Conservation (phyloP, 2,329 filamentous ascomycete species). For the Colletotrichum tropicicola region DNA sequence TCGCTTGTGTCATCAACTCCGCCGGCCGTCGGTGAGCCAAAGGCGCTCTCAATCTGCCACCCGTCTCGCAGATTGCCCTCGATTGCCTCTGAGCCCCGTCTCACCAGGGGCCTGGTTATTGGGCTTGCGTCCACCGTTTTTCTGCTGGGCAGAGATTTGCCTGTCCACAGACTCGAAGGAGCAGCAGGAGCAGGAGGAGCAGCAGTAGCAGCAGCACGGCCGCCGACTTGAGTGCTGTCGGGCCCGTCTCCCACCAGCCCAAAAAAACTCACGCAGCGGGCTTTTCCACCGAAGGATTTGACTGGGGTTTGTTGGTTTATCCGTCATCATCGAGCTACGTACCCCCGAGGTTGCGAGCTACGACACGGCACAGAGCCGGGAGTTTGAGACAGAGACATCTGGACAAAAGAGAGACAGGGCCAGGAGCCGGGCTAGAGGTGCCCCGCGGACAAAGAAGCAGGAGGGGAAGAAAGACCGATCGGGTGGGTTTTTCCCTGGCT, state of each 20-base stretch:
- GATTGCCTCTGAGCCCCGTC: not conserved
- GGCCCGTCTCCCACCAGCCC: too few relatives aligned
- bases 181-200: too few relatives aligned
- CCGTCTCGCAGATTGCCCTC: not conserved
- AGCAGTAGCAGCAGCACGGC: too few relatives aligned
- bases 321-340: too few relatives aligned
- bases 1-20: not conserved
- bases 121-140: slow-evolving; percentile 11
- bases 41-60: not conserved
- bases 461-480: not conserved
- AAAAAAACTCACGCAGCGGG: too few relatives aligned
- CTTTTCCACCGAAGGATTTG: too few relatives aligned
- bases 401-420: slow-evolving; percentile 18
- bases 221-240: too few relatives aligned
- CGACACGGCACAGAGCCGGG: slow-evolving; percentile 11
- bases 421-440: slow-evolving; percentile 7
- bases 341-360: too few relatives aligned
- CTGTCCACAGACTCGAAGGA: not conserved
- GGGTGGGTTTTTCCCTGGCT: not conserved
- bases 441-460: slow-evolving; percentile 11
- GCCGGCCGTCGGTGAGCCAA: not conserved
- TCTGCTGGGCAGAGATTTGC: not conserved
- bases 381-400: slow-evolving; percentile 20
- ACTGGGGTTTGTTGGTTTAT: too few relatives aligned
- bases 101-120: slow-evolving; percentile 21